Evolutionary conservation across 495 filamentous ascomycete species (phyloP), one percentile per base, ranked within the genome.

Genomic region (Aspergillus diversus): DNA sequence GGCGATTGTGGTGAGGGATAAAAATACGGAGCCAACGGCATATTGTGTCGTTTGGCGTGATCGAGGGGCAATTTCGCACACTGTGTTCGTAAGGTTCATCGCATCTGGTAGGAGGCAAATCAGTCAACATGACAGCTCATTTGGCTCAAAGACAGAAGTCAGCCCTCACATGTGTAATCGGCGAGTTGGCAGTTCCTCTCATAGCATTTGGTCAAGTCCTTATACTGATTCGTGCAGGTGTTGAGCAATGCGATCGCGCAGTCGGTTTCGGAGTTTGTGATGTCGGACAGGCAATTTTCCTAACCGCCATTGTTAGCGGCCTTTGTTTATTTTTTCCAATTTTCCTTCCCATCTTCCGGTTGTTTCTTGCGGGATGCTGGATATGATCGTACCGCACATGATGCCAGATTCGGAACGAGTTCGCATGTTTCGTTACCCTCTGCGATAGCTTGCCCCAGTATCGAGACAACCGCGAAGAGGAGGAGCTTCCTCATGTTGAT

Each of bases 31-130:
- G 7, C 58, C 58, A 11, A 60, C 58, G 33, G 48, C 58, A 5
- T 53, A 21, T 48, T 60, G 58, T 5, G 35, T 53, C 1, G 33
- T 8, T 37, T 54, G 15, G 1, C 58, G 48, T 16, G 7, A 32
- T 11, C 58, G 58, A 4, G 58, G 58, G 35, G 58, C 42, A 11
- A 60, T 60, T 1, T 54, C 34, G 49, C 58, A 60, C 34, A 60
- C 15, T 13, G 33, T 52, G 49, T 31, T 60, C 5, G 58, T 60
- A 5, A 46, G 43, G 35, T 43, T 54, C 58, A 60, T 60, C 12
- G 58, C 48, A 31, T 43, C 58, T 60, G 8, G 32, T 2, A 2
- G 21, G 21, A 27, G 21, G 21, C 21, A 27, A 27, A 27, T 27
- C 21, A 27, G 2, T 27, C 21, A 27, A 27, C 21, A 27, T 2